Evolutionary conservation across 495 filamentous ascomycete genomes (phyloP).

Genomic region (Aspergillus panamensis): DNA sequence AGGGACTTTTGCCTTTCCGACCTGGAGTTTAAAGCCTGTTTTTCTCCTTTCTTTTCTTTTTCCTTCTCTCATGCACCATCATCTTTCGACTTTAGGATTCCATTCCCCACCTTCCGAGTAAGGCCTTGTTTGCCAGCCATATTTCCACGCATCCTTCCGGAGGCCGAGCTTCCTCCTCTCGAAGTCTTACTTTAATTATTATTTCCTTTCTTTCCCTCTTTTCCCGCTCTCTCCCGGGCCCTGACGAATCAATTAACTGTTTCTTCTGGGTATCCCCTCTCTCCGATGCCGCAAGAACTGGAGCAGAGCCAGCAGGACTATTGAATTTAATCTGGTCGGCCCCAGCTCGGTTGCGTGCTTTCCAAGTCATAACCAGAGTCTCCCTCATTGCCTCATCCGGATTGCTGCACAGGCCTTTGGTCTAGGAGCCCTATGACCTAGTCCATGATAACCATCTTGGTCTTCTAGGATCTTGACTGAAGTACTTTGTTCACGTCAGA

Average conservation of each 20-base stretch:
- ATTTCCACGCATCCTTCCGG: conserved; percentile 6
- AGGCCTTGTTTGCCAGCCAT: background rate
- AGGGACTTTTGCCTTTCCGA: too few relatives aligned
- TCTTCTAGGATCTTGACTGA: background rate
- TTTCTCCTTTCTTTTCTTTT: background rate
- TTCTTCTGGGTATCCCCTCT: background rate
- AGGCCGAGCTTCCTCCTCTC: background rate
- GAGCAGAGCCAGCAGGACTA: conserved; percentile 1
- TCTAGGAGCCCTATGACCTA: background rate
- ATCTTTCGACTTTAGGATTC: background rate
- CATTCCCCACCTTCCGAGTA: background rate
- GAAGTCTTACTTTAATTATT: background rate
- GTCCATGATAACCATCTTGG: conserved; percentile 2
- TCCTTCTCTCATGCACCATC: background rate
- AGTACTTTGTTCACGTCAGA: background rate
- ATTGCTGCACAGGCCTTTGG: background rate
- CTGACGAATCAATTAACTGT: conserved; percentile 3
- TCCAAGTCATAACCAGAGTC: background rate
- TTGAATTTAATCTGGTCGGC: conserved; percentile 10
- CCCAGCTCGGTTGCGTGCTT: background rate
- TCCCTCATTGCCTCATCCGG: background rate
- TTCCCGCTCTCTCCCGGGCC: background rate
- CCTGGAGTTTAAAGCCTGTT: background rate
- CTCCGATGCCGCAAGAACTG: background rate
- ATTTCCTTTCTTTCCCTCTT: background rate